A percentile compares a stretch with the other conserved stretches of the same genome.
Conservation (phyloP, 2,329 filamentous ascomycete genomes). For the Epichloe sp. region DNA sequence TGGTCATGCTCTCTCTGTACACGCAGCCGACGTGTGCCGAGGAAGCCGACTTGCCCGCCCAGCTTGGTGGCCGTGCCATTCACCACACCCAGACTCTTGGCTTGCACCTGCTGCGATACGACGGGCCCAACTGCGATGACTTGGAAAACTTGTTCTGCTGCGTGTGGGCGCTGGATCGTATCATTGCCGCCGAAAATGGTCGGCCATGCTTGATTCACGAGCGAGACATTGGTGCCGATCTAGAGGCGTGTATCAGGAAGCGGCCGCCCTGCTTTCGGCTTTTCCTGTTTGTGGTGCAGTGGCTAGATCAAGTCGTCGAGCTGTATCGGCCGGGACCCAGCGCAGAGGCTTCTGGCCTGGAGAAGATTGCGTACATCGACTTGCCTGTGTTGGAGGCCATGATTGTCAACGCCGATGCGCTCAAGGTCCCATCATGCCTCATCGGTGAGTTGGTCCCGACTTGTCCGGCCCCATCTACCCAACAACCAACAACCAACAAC, state of each 20-base stretch:
- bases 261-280: constrained; percentile 43
- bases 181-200: constrained; percentile 47
- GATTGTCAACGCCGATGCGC: constrained; percentile 40
- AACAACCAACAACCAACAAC: too few species aligned
- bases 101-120: constrained; percentile 35
- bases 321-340: constrained; percentile 43
- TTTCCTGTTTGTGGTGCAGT: constrained; percentile 38
- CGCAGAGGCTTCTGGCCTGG: constrained; percentile 23
- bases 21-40: constrained; percentile 40
- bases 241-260: constrained; percentile 35
- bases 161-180: constrained; percentile 46
- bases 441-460: constrained; percentile 28
- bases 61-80: constrained; percentile 39
- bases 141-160: constrained; percentile 41
- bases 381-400: constrained; percentile 44
- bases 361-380: constrained; percentile 35
- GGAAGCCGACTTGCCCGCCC: constrained; percentile 40
- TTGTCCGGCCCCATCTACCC: background rate
- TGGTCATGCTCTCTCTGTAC: constrained; percentile 44
- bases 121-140: constrained; percentile 26
- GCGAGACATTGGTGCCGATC: constrained; percentile 41
- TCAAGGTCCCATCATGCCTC: constrained; percentile 33
- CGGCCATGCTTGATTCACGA: constrained; percentile 48
- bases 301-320: constrained; percentile 45
- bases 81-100: constrained; percentile 44